Conservation (phyloP, 345 rosid species). For the Melaleuca alternifolia region DNA sequence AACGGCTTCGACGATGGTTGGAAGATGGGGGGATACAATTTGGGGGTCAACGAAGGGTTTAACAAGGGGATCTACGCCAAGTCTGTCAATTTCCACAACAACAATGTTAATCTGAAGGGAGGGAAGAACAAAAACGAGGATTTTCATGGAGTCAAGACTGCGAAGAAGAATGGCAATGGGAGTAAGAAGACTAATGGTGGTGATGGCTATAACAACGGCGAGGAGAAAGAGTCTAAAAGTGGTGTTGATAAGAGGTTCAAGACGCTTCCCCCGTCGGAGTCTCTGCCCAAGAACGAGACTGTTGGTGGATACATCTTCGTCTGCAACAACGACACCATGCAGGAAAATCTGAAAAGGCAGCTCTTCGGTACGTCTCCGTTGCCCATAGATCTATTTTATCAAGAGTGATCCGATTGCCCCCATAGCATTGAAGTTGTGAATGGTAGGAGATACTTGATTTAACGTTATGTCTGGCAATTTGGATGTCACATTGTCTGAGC, state of each 20-base stretch:
- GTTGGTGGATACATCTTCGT: constrained; percentile 55
- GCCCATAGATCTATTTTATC: not conserved
- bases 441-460: not conserved
- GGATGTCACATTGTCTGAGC: not conserved
- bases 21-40: not conserved
- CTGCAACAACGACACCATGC: constrained; percentile 57
- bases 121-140: constrained; percentile 45
- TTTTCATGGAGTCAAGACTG: constrained; percentile 28
- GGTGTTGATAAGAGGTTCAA: constrained; percentile 21
- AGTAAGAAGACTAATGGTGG: constrained; percentile 13
- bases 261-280: constrained; percentile 23
- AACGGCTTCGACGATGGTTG: not conserved
- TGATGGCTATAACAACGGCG: constrained; percentile 11
- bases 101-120: constrained; percentile 19
- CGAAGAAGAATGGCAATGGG: constrained; percentile 43
- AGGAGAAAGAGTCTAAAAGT: constrained; percentile 14
- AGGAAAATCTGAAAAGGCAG: constrained; percentile 42
- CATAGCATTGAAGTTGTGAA: not conserved
- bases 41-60: constrained; percentile 57
- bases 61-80: constrained; percentile 67
- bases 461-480: not conserved
- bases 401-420: not conserved
- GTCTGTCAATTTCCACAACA: constrained; percentile 4
- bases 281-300: constrained; percentile 27
- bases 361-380: constrained; percentile 30